Conservation (phyloP, 2,329 filamentous ascomycete species). For the Fusarium coicis region DNA sequence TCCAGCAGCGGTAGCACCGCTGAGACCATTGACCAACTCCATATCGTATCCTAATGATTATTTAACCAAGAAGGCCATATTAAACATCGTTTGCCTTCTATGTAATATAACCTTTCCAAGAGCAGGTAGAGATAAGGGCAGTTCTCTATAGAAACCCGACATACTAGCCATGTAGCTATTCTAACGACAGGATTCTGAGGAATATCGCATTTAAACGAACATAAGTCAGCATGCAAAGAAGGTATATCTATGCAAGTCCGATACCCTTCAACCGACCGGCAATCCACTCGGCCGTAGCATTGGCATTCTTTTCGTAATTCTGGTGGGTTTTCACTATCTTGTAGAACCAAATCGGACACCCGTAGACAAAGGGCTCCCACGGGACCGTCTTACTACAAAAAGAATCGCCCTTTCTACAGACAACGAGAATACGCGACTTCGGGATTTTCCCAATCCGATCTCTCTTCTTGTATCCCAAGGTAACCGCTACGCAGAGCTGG, state of each 20-base stretch:
- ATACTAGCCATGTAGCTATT: neutral
- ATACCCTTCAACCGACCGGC: neutral
- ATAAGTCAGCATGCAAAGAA: neutral
- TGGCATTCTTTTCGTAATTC: neutral
- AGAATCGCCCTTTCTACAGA: neutral
- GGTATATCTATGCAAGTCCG: neutral
- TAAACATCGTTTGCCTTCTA: neutral
- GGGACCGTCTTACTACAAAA: neutral
- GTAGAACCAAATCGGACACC: neutral
- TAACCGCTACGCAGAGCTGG: neutral
- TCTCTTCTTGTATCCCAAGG: neutral
- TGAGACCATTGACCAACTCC: no score
- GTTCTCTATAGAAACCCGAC: neutral
- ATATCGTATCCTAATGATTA: neutral
- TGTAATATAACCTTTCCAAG: neutral
- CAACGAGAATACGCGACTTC: neutral
- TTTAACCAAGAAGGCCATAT: rapidly evolving
- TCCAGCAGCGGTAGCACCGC: neutral
- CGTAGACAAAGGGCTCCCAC: neutral
- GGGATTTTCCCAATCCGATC: neutral
- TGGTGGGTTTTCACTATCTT: neutral
- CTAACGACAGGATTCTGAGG: no score
- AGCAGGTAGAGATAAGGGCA: neutral
- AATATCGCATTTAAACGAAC: neutral
- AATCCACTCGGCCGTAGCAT: neutral